Evolutionary conservation across 768 basidiomycete genomes (phyloP).

Genomic region (Tylopilus sp.): DNA sequence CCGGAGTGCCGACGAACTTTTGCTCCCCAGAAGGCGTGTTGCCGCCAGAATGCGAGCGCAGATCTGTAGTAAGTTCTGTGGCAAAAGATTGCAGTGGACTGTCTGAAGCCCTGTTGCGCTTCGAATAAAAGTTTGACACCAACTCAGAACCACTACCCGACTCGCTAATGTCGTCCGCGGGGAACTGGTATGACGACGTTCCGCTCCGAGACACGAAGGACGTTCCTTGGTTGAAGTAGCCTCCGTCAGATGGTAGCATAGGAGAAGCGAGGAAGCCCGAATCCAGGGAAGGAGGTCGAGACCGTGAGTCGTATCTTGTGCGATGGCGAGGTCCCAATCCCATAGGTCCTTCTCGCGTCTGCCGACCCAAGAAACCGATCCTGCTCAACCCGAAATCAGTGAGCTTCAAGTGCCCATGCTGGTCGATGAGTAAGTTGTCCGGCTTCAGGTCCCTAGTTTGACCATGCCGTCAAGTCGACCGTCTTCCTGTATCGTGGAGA

Average conservation of each 20-base stretch:
- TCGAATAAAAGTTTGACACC: slow-evolving; percentile 50
- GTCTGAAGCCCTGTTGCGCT: slow-evolving; percentile 53
- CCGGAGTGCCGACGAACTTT: slow-evolving; percentile 96
- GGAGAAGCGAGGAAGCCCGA: slow-evolving; percentile 79
- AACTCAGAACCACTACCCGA: slow-evolving; percentile 83
- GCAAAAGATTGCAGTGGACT: slow-evolving; percentile 87
- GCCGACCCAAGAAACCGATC: slow-evolving; percentile 96
- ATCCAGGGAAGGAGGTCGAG: slow-evolving; percentile 80
- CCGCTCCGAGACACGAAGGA: slow-evolving; percentile 55
- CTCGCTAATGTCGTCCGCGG: slow-evolving; percentile 81
- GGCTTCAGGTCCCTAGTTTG: slow-evolving; percentile 89
- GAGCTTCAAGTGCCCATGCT: slow-evolving; percentile 93
- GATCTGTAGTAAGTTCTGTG: slow-evolving; percentile 76
- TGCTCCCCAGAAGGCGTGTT: slow-evolving; percentile 73
- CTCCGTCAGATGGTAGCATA: slow-evolving; percentile 60
- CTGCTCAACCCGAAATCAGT: slow-evolving; percentile 97
- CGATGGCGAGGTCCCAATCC: slow-evolving; percentile 48
- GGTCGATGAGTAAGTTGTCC: slow-evolving; percentile 96
- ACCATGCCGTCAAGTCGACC: not conserved
- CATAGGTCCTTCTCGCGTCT: slow-evolving; percentile 66
- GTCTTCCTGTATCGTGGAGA: not conserved
- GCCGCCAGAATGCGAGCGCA: slow-evolving; percentile 63
- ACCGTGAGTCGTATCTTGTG: slow-evolving; percentile 61
- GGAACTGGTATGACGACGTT: slow-evolving; percentile 63
- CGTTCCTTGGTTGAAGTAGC: slow-evolving; percentile 76